These are phyloP conservation scores for Aspergillus puulaauensis DNA, from an alignment of 2,329 filamentous ascomycete genomes.

Conservation along the genomic window DNA sequence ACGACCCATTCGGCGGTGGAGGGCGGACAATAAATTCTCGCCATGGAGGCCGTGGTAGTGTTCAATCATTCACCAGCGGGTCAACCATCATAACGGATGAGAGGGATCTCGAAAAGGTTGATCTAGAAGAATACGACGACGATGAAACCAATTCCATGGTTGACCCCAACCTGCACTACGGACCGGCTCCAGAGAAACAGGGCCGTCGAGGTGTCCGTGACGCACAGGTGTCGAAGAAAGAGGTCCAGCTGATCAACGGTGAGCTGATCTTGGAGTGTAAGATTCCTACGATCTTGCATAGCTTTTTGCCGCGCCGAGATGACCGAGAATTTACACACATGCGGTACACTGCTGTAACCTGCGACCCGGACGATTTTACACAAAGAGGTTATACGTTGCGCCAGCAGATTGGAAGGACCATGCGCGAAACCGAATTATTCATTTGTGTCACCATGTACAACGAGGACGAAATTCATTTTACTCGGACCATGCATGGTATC, in stretches of 20 bases:
- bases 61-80: constrained; percentile 62
- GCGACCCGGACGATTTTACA: constrained; percentile 92
- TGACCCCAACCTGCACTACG: constrained; percentile 67
- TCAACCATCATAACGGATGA: constrained; percentile 59
- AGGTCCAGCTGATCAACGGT: constrained; percentile 94
- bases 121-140: constrained; percentile 48
- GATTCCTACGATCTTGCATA: constrained; percentile 97
- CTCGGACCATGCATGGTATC: constrained; percentile 95
- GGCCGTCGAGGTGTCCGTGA: constrained; percentile 81
- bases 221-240: constrained; percentile 86
- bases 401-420: constrained; percentile 80
- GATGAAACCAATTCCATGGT: constrained; percentile 55
- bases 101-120: constrained; percentile 44
- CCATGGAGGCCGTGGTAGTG: constrained; percentile 56
- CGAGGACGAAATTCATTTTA: constrained; percentile 95
- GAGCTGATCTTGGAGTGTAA: constrained; percentile 98
- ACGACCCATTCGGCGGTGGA: constrained; percentile 69
- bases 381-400: constrained; percentile 86
- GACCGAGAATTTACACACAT: constrained; percentile 98
- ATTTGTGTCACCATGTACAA: constrained; percentile 99
- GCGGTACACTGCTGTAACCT: constrained; percentile 98
- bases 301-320: constrained; percentile 87
- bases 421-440: constrained; percentile 89
- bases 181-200: constrained; percentile 82
- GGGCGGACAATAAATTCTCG: constrained; percentile 45